phyloP scores from a whole-genome alignment of 106 monocot species.

The Phalaenopsis aphrodite region DNA sequence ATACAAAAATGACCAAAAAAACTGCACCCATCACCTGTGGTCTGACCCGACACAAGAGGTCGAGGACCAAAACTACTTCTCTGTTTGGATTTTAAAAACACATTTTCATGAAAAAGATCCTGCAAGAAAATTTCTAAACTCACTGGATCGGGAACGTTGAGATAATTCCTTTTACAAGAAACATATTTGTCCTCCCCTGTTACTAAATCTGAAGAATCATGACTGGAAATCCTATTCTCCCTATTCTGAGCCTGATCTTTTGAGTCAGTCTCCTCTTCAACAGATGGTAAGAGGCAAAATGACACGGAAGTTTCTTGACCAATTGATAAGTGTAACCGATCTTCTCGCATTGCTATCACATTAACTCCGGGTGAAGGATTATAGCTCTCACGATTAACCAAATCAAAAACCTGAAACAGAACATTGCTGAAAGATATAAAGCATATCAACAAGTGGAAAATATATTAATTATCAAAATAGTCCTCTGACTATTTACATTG shows the following conservation, averaged over 20 bases:
- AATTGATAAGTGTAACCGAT: constrained; percentile 64
- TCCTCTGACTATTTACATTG: no score
- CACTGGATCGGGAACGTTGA: constrained; percentile 37
- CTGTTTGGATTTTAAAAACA: constrained; percentile 35
- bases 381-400: constrained; percentile 68
- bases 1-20: constrained; percentile 78
- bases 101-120: constrained; percentile 54
- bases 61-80: constrained; percentile 6
- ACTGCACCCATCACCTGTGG: constrained; percentile 18
- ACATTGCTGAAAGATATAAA: constrained; percentile 7
- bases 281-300: constrained; percentile 34
- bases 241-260: constrained; percentile 3
- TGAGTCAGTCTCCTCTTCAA: constrained; percentile 23
- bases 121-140: constrained; percentile 73
- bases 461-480: no score
- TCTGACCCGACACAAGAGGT: constrained; percentile 19
- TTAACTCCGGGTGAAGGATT: constrained; percentile 51
- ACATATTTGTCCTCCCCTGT: constrained; percentile 29
- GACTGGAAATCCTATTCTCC: constrained; percentile 16
- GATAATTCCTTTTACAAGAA: constrained; percentile 9
- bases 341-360: constrained; percentile 71
- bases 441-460: not conserved
- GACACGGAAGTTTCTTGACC: constrained; percentile 71
- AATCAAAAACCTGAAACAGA: constrained; percentile 65
- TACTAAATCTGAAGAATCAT: constrained; percentile 18